Conservation (phyloP, 352 stramenopile species). For the Phytophthora macrochlamydospora region DNA sequence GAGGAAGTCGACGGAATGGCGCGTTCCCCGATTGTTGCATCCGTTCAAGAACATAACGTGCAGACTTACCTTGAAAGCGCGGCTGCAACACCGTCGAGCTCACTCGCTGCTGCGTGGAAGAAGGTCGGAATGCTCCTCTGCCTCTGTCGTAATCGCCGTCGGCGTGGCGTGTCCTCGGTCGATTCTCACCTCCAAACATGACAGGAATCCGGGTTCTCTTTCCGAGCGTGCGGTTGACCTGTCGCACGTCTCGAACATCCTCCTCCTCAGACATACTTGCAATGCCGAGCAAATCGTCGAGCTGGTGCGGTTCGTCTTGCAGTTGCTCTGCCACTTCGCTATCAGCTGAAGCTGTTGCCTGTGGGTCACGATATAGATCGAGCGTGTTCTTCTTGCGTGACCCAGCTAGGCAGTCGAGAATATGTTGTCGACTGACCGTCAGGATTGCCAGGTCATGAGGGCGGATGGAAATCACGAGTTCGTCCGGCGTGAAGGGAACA, state of each 20-base stretch:
- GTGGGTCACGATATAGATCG: constrained; percentile 6
- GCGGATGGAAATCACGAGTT: background rate
- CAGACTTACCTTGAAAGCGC: constrained; percentile 13
- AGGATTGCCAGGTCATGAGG: constrained; percentile 1
- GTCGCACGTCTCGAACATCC: background rate
- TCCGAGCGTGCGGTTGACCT: background rate
- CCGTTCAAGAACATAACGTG: constrained; percentile 9
- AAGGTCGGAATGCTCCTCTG: background rate
- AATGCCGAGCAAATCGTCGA: background rate
- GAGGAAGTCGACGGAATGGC: background rate
- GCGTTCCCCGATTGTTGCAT: constrained; percentile 13
- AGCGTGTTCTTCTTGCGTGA: constrained; percentile 3
- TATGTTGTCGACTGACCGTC: constrained; percentile 1
- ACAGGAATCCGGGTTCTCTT: background rate
- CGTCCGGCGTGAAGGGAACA: background rate
- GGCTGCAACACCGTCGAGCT: background rate
- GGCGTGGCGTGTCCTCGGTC: background rate
- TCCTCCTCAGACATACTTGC: background rate
- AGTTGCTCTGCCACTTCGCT: background rate
- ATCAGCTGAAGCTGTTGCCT: background rate
- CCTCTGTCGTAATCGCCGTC: background rate
- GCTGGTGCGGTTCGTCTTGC: too few species aligned
- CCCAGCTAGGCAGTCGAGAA: constrained; percentile 2
- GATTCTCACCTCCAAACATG: too few species aligned
- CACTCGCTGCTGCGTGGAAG: constrained; percentile 1